Evolutionary conservation across 192 early-diverging fungal genomes (phyloP).

Genomic region (Helicostylum pulchrum): DNA sequence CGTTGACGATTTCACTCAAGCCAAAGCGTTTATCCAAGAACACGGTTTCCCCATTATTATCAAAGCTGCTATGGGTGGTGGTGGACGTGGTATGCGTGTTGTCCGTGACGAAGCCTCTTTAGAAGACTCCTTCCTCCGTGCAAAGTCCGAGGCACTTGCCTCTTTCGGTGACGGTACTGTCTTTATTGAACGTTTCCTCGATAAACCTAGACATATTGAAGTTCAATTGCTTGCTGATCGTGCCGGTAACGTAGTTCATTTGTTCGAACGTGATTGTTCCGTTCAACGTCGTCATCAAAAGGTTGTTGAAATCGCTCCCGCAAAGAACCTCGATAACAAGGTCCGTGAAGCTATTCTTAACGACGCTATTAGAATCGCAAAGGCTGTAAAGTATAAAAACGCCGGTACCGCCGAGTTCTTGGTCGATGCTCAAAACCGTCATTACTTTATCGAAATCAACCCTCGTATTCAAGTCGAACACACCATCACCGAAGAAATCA

Average conservation of each 20-base stretch:
- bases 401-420: constrained; percentile 98
- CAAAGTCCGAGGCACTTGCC: constrained; percentile 81
- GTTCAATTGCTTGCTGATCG: constrained; percentile 91
- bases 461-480: constrained; percentile 99
- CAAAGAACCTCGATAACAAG: constrained; percentile 62
- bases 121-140: constrained; percentile 77
- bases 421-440: constrained; percentile 77
- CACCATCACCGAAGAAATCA: constrained; percentile 95
- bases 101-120: constrained; percentile 73
- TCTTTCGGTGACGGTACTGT: constrained; percentile 97
- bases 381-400: constrained; percentile 86
- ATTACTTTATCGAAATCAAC: constrained; percentile 99
- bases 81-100: constrained; percentile 95
- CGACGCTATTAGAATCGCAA: constrained; percentile 91
- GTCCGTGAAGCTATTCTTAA: constrained; percentile 76
- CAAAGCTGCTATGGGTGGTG: constrained; percentile 96
- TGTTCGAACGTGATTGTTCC: constrained; percentile 96
- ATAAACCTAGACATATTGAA: constrained; percentile 93
- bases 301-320: constrained; percentile 90
- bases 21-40: constrained; percentile 68
- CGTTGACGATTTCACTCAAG: constrained; percentile 61
- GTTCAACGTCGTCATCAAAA: constrained; percentile 98
- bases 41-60: constrained; percentile 94
- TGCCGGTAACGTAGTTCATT: constrained; percentile 82
- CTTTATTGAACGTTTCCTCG: constrained; percentile 92